phyloP scores from a whole-genome alignment of 306 rosid genomes.

The Herpetospermum pedunculosum region DNA sequence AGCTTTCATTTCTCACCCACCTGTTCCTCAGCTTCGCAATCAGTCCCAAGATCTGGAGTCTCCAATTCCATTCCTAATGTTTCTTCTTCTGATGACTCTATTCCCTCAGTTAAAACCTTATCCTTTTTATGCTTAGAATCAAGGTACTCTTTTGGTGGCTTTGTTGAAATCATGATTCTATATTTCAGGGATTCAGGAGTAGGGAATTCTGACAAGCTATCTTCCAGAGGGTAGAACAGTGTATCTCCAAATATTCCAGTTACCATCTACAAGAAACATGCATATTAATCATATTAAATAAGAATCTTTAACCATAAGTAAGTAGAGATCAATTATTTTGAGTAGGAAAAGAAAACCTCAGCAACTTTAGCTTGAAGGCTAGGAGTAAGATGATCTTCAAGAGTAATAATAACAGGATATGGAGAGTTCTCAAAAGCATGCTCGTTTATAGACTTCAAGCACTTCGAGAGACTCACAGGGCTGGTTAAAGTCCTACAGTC shows the following conservation, averaged over 20 bases:
- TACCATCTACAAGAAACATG: constrained; percentile 31
- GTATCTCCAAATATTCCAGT: constrained; percentile 56
- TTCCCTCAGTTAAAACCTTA: constrained; percentile 26
- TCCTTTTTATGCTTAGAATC: constrained; percentile 28
- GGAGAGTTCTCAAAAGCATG: constrained; percentile 71
- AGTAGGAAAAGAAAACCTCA: constrained; percentile 28
- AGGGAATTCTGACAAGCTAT: constrained; percentile 49
- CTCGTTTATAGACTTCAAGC: constrained; percentile 76
- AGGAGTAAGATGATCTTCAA: constrained; percentile 81
- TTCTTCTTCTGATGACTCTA: constrained; percentile 36
- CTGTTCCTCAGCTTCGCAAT: constrained; percentile 30
- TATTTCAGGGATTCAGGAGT: constrained; percentile 68
- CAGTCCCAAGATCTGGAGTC: constrained; percentile 14
- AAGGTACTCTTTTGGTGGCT: constrained; percentile 66
- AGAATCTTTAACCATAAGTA: not conserved
- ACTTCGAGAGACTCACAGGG: constrained; percentile 67
- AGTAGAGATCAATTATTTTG: not conserved
- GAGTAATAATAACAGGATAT: constrained; percentile 74
- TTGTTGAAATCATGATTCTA: constrained; percentile 69
- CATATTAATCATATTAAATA: not conserved
- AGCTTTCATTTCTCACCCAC: constrained; percentile 22
- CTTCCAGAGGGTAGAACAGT: constrained; percentile 51
- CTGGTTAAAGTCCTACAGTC: constrained; percentile 66
- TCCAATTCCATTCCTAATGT: constrained; percentile 12
- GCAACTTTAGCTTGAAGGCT: constrained; percentile 81